Conservation (phyloP, 345 rosid genomes). For the Toxicodendron radicans region DNA sequence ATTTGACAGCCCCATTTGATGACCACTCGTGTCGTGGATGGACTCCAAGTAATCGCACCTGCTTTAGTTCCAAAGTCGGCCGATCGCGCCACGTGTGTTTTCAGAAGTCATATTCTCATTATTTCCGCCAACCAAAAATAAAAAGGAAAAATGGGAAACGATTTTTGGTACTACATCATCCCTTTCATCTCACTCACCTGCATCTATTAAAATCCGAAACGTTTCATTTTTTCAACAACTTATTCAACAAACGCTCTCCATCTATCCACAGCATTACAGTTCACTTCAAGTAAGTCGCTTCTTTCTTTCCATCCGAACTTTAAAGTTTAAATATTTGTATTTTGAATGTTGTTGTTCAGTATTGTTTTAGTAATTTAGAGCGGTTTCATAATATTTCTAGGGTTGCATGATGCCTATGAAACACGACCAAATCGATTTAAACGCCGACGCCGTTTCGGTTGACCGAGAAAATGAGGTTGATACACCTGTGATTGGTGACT, state of each 20-base stretch:
- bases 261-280: constrained; percentile 1
- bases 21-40: not conserved
- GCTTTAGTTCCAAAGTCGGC: not conserved
- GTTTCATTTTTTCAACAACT: not conserved
- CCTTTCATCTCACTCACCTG: not conserved
- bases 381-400: constrained; percentile 8
- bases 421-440: constrained; percentile 37
- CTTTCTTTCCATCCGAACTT: not conserved
- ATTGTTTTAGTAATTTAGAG: not conserved
- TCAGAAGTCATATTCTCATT: not conserved
- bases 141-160: not conserved
- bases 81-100: constrained; percentile 1
- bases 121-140: constrained; percentile 1
- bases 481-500: not conserved
- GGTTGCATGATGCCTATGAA: constrained; percentile 38
- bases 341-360: not conserved
- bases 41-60: not conserved
- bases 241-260: not conserved
- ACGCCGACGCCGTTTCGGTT: constrained; percentile 31
- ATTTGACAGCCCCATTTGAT: too few relatives aligned
- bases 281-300: not conserved
- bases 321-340: not conserved
- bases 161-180: not conserved
- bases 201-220: not conserved
- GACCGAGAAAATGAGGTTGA: constrained; percentile 27